Base-by-base conservation (phyloP, 139 green algal genomes). In the Chlorella sp. region DNA sequence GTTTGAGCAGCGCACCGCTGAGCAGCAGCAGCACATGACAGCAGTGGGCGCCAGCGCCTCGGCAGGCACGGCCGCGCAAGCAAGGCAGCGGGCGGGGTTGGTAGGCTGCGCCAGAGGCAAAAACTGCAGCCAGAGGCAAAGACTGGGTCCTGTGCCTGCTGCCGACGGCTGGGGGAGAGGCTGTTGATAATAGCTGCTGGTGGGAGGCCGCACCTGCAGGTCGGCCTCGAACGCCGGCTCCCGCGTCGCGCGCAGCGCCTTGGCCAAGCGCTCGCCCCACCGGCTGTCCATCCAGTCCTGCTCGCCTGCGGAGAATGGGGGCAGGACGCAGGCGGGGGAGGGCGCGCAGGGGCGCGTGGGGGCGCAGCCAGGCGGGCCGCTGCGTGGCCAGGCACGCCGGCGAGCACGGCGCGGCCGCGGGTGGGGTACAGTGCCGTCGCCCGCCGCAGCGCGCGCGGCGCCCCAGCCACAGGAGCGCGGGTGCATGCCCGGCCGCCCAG, bases 231-330 rank as follows among this genome's bases (percentile, higher is more conserved):
- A 60, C 1, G 77, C 27, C 12, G 74, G 19, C 0, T 38, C 50
- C 4, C 76, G 68, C 17, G 58, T n/a, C 63, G 76, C 25, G 8
- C 43, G 12, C n/a, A 85, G 56, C 27, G 68, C 63, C 12, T 40
- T 43, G 5, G 45, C 38, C 23, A 83, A n/a, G 12, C 77, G 58
- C 31, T 56, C 25, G 8, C 69, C 86, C 15, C 53, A 77, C 31
- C 71, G 69, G 8, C 64, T 77, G 48, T 93, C 81, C 89, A 93
- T 93, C 89, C 93, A 97, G 81, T 97, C 93, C 36, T 87, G 58
- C 51, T 92, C 79, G 25, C 90, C 92, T 59, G 92, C 66, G 69
- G 38, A 33, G 25, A n/a, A n/a, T n/a, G 25, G 31, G 27, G 35
- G 53, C 19, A 38, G 29, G 56, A 61, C 2, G 53, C 4, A 35